Percentiles rank a stretch among this genome's conserved stretches.
Conservation (phyloP, 768 basidiomycete species). For the Hypholoma fasciculare region DNA sequence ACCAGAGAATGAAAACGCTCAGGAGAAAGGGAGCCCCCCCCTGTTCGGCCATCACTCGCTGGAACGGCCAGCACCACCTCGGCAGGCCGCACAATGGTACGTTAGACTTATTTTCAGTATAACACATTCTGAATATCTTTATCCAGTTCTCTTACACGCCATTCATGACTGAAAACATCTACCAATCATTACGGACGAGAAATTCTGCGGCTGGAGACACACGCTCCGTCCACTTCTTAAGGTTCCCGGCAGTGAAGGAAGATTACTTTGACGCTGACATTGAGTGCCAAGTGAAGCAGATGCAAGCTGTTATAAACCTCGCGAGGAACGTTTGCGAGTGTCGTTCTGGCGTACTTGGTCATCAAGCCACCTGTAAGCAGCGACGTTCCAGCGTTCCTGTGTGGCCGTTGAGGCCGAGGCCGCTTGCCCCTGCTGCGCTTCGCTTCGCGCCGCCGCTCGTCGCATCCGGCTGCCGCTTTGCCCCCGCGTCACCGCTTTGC, state of each 20-base stretch:
- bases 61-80: too few relatives aligned
- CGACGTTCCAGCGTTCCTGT: too few relatives aligned
- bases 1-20: too few relatives aligned
- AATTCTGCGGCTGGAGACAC: constrained; percentile 71
- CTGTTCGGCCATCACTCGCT: too few relatives aligned
- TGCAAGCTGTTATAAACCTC: constrained; percentile 94
- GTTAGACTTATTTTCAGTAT: constrained; percentile 9
- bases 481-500: too few relatives aligned
- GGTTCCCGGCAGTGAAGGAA: constrained; percentile 90
- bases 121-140: background rate
- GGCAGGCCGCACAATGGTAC: constrained; percentile 93
- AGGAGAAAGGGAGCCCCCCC: too few relatives aligned
- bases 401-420: too few relatives aligned
- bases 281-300: constrained; percentile 90
- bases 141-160: constrained; percentile 94
- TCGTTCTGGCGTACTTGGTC: too few relatives aligned
- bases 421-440: too few relatives aligned
- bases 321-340: constrained; percentile 87
- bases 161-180: constrained; percentile 95
- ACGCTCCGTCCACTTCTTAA: constrained; percentile 93
- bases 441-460: too few relatives aligned
- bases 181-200: constrained; percentile 79
- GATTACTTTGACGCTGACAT: constrained; percentile 95
- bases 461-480: too few relatives aligned
- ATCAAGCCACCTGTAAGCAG: too few relatives aligned